Evolutionary conservation across 1,139 yeast species (phyloP), one percentile per base, ranked within the genome.

Genomic region (Suhomyces yuchorum): DNA sequence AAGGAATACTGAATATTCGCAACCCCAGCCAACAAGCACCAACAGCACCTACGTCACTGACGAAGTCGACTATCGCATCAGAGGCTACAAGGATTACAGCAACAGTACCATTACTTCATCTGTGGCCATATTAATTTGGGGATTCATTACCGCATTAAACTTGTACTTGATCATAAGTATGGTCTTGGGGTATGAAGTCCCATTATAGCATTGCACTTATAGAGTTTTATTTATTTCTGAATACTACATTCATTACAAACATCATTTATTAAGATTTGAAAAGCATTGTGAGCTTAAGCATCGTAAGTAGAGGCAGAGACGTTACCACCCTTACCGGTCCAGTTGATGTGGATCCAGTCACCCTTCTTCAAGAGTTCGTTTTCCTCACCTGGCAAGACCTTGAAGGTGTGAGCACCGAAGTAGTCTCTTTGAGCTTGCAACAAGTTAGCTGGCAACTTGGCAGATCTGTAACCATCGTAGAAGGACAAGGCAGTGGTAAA

Each of bases 321-420:
- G 74, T 92, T 84, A 80, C 99, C 99, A 77, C 98, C 99, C 68
- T 85, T 86, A 72, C 99, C 99, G 57, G 99, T 93, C 99, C 99
- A 93, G 95, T 93, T 92, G 69, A 92, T 80, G 79, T 93, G 99
- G 73, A 92, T 86, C 80, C 87, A 85, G 62, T 84, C 76, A 66
- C 81, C 95, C 63, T 78, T 83, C 78, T 93, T 92, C 73, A 87
- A 81, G 67, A 75, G 75, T 51, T 77, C 88, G 66, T 82, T 79
- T 62, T 89, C 97, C 65, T 67, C 73, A 74, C 95, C 96, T 62
- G 96, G 96, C 68, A 90, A 80, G 58, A 93, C 96, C 73, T 84
- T 83, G 90, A 93, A 93, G 67, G 99, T 93, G 84, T 93, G 99
- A 59, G 99, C 99, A 77, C 99, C 99, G 66, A 93, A 93, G 89